Conservation (phyloP, 345 rosid species). For the Eutrema heterophyllum region DNA sequence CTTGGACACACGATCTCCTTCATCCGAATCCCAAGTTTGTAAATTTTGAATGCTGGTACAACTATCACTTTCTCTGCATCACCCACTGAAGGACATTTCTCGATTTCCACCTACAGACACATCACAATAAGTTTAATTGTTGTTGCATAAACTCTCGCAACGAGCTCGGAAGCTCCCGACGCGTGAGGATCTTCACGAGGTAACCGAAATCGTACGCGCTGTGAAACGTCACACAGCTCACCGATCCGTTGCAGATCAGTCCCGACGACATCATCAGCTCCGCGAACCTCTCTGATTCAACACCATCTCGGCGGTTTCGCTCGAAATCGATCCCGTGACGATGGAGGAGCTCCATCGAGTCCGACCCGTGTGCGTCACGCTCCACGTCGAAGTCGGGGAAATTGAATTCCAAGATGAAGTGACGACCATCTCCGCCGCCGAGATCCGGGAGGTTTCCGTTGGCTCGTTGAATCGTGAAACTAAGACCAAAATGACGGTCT, state of each 20-base stretch:
- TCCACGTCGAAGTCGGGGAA: slow-evolving; percentile 75
- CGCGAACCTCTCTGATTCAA: slow-evolving; percentile 66
- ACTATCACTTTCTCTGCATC: slow-evolving; percentile 76
- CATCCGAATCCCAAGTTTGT: slow-evolving; percentile 70
- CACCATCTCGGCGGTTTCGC: slow-evolving; percentile 48
- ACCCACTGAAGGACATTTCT: slow-evolving; percentile 47
- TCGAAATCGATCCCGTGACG: slow-evolving; percentile 87
- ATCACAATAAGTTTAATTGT: slow-evolving; percentile 3
- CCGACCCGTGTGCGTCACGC: slow-evolving; percentile 70
- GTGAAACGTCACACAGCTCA: slow-evolving; percentile 95
- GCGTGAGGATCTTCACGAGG: slow-evolving; percentile 74
- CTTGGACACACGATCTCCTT: slow-evolving; percentile 95
- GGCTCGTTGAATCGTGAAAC: too few species aligned
- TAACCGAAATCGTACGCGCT: slow-evolving; percentile 96
- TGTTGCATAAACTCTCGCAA: too few species aligned
- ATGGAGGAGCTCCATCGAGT: slow-evolving; percentile 70
- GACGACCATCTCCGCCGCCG: slow-evolving; percentile 28
- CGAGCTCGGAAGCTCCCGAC: slow-evolving; percentile 50
- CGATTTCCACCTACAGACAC: slow-evolving; percentile 63
- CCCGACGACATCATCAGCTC: slow-evolving; percentile 92
- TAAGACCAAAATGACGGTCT: too few species aligned
- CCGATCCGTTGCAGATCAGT: slow-evolving; percentile 61
- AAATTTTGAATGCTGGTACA: slow-evolving; percentile 96
- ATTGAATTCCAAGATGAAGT: slow-evolving; percentile 90
- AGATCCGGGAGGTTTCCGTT: slow-evolving; percentile 60